phyloP scores from a whole-genome alignment of 2,329 filamentous ascomycete species.

The Xylariaceae sp. region DNA sequence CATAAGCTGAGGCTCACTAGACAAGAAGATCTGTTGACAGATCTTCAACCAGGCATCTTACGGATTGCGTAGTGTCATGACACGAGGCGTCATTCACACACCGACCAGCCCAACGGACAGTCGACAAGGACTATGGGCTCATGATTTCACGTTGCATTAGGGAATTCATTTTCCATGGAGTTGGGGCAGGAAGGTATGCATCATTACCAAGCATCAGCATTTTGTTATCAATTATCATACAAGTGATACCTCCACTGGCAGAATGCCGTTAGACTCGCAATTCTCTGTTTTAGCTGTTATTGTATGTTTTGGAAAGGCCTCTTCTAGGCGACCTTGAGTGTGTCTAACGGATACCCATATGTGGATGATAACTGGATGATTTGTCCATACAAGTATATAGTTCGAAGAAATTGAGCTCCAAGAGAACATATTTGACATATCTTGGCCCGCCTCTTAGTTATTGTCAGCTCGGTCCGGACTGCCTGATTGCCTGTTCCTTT shows the following conservation, averaged over 20 bases:
- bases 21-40: slow-evolving; percentile 19
- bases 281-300: no score
- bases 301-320: no score
- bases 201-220: slow-evolving; percentile 7
- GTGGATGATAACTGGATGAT: no score
- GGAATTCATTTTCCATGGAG: slow-evolving; percentile 1
- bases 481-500: no score
- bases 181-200: background rate
- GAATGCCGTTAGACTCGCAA: background rate
- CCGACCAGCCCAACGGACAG: background rate
- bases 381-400: no score
- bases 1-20: slow-evolving; percentile 11
- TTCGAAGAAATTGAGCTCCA: no score
- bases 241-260: slow-evolving; percentile 22
- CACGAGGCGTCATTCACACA: slow-evolving; percentile 4
- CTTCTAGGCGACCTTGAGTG: no score
- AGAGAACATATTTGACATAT: no score
- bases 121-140: background rate
- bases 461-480: no score
- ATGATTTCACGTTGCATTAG: background rate
- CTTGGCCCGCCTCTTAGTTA: no score
- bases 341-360: no score
- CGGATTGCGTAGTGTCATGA: slow-evolving; percentile 26
- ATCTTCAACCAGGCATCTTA: slow-evolving; percentile 21
- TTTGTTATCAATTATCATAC: slow-evolving; percentile 16